Evolutionary conservation across 192 early-diverging fungal genomes (phyloP).

Genomic region (Mortierella claussenii): DNA sequence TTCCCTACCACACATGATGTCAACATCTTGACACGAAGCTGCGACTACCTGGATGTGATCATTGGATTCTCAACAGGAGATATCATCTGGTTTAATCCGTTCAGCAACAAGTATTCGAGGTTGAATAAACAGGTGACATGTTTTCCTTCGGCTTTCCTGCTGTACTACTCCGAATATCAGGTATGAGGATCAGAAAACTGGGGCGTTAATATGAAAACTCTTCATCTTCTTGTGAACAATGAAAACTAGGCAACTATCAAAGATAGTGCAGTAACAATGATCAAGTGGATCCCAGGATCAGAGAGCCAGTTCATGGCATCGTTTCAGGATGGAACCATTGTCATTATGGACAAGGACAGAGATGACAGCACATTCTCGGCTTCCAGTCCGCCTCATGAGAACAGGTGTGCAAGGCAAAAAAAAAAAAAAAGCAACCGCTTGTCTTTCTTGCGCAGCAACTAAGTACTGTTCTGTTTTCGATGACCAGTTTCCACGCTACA

Average conservation of each 20-base stretch:
- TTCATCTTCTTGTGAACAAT: not conserved
- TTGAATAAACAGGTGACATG: conserved; percentile 79
- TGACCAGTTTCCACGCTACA: conserved; percentile 61
- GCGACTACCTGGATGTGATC: conserved; percentile 83
- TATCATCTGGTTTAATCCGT: conserved; percentile 84
- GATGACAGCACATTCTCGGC: conserved; percentile 75
- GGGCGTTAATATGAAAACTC: too few relatives aligned
- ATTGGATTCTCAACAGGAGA: conserved; percentile 85
- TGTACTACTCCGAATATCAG: too few relatives aligned
- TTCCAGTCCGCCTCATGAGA: conserved; percentile 28
- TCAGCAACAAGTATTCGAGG: conserved; percentile 85
- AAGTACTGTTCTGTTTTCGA: not conserved
- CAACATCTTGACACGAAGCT: conserved; percentile 74
- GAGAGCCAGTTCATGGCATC: conserved; percentile 87
- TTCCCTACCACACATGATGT: conserved; percentile 89
- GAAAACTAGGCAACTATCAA: conserved; percentile 67
- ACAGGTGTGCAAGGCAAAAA: conserved; percentile 23
- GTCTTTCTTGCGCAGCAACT: not conserved
- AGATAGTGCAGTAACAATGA: conserved; percentile 73
- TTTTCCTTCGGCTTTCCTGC: not conserved
- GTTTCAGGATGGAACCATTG: conserved; percentile 83
- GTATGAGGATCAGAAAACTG: too few relatives aligned
- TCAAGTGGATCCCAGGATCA: conserved; percentile 92
- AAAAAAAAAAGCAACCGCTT: not conserved
- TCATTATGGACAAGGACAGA: conserved; percentile 87